Conservation (phyloP, 441 rosid genomes). For the Euphorbia schlechtendalii region DNA sequence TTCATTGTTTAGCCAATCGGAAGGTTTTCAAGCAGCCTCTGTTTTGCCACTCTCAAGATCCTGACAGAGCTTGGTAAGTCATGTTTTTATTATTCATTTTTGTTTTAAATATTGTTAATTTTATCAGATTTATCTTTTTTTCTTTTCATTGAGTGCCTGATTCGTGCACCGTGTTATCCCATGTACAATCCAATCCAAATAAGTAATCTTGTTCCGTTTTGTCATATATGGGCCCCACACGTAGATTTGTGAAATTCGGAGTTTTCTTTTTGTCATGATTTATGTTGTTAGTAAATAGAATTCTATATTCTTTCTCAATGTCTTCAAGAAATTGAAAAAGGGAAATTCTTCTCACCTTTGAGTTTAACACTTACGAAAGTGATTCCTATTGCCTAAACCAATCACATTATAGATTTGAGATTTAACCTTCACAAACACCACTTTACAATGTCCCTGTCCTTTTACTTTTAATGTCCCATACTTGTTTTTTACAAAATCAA, state of each 20-base stretch:
- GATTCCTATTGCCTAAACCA: no score
- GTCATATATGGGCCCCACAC: no score
- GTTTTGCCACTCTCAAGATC: slow-evolving; percentile 45
- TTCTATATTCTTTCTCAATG: not conserved
- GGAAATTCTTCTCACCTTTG: not conserved
- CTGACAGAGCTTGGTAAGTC: slow-evolving; percentile 58
- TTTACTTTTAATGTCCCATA: not conserved
- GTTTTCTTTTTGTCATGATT: no score
- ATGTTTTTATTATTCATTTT: not conserved
- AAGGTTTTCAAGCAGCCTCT: slow-evolving; percentile 29
- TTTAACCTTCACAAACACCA: slow-evolving; percentile 2
- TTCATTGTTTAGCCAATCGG: slow-evolving; percentile 35
- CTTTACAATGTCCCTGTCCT: not conserved
- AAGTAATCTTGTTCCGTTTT: no score
- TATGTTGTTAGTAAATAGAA: not conserved
- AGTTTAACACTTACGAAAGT: slow-evolving; percentile 1
- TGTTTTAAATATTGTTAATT: not conserved
- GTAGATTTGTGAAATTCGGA: no score
- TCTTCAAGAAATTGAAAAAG: slow-evolving; percentile 1
- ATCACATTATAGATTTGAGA: slow-evolving; percentile 13
- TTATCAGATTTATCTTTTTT: no score
- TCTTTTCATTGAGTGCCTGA: no score
- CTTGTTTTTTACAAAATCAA: not conserved
- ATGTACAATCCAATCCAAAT: no score
- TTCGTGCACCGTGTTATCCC: no score